Evolutionary conservation across 306 rosid genomes (phyloP).

Genomic region (Fagus crenata): DNA sequence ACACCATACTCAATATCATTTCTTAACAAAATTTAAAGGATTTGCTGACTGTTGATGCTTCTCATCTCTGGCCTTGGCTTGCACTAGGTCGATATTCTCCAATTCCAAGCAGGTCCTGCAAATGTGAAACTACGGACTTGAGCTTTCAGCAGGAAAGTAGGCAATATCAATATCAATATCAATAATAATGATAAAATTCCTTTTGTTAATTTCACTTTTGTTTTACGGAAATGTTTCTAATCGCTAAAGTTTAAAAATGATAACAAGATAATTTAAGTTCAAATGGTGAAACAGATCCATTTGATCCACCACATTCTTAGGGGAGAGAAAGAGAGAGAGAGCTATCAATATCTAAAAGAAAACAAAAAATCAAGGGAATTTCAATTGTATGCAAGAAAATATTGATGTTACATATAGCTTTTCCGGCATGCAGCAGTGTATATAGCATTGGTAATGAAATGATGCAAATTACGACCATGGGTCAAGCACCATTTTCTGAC

Average conservation of each 20-base stretch:
- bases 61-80: constrained; percentile 44
- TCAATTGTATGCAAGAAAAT: neutral
- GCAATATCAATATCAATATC: neutral
- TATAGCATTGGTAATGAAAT: neutral
- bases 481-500: neutral
- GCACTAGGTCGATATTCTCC: constrained; percentile 90
- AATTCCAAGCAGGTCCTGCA: constrained; percentile 88
- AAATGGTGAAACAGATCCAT: neutral
- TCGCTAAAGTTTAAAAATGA: too few relatives aligned
- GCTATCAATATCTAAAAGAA: neutral
- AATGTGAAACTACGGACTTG: constrained; percentile 1
- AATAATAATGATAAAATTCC: neutral
- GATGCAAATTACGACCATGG: neutral
- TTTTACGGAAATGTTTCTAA: neutral
- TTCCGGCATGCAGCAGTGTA: neutral
- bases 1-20: neutral
- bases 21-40: neutral
- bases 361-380: neutral
- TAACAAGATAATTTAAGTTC: neutral
- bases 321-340: neutral
- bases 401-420: neutral
- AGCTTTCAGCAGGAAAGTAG: neutral
- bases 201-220: neutral
- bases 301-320: neutral
- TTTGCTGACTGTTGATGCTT: constrained; percentile 10